These are phyloP conservation scores for Quercus agrifolia DNA, from an alignment of 306 rosid genomes.

Conservation along the genomic window DNA sequence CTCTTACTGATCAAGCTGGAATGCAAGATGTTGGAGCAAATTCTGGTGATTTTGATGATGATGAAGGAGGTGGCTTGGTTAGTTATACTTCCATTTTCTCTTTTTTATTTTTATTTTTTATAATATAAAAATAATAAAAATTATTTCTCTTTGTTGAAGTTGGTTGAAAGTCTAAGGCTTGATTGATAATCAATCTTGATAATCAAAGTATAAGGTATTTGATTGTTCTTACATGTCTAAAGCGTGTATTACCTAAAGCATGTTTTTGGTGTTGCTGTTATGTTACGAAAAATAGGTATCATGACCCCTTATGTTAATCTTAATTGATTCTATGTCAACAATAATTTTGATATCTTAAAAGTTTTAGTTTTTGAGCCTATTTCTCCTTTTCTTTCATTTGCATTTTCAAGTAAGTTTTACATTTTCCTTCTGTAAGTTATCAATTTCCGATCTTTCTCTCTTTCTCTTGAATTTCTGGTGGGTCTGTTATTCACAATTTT, in stretches of 20 bases:
- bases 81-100: constrained; percentile 15
- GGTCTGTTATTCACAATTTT: neutral
- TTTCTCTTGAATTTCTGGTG: neutral
- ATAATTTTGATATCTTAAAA: neutral
- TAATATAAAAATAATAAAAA: too few relatives aligned
- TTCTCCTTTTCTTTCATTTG: neutral
- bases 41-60: constrained; percentile 90
- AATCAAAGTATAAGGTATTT: too few relatives aligned
- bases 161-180: too few relatives aligned
- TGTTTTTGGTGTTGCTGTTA: too few relatives aligned
- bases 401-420: neutral
- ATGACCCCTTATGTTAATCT: neutral
- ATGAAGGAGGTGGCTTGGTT: constrained; percentile 89
- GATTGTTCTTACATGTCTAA: neutral
- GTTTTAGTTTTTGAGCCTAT: neutral
- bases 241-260: too few relatives aligned
- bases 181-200: neutral
- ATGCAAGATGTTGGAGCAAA: constrained; percentile 75
- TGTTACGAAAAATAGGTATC: too few relatives aligned
- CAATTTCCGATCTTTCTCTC: neutral
- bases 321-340: neutral
- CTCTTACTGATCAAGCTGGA: constrained; percentile 81
- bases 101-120: constrained; percentile 4
- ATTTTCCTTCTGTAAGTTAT: neutral
- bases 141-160: too few relatives aligned